Percentiles rank a stretch among this genome's conserved stretches.
These are phyloP conservation scores for Xylaria bambusicola DNA, from an alignment of 495 filamentous ascomycete genomes.

Conservation along the genomic window DNA sequence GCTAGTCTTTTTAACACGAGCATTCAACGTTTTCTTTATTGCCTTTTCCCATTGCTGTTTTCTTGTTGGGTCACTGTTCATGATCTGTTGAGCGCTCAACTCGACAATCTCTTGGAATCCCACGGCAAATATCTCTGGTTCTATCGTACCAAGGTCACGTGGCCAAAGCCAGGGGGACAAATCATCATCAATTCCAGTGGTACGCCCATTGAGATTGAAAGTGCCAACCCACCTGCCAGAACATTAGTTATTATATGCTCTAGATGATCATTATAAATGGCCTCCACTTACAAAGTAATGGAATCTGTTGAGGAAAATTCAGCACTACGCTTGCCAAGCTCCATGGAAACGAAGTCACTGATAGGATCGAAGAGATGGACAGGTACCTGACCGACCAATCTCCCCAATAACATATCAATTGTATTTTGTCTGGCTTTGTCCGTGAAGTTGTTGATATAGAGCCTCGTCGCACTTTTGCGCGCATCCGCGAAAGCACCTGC, in stretches of 20 bases:
- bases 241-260: slow-evolving; percentile 38
- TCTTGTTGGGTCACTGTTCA: slow-evolving; percentile 91
- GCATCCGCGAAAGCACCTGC: slow-evolving; percentile 94
- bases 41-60: slow-evolving; percentile 85
- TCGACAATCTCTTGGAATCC: slow-evolving; percentile 98
- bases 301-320: slow-evolving; percentile 53
- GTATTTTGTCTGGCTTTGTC: slow-evolving; percentile 92
- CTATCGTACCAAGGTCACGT: slow-evolving; percentile 45
- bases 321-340: slow-evolving; percentile 63
- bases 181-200: slow-evolving; percentile 73
- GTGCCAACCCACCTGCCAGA: slow-evolving; percentile 79
- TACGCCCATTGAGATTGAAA: slow-evolving; percentile 91
- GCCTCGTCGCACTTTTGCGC: slow-evolving; percentile 86
- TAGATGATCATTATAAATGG: slow-evolving; percentile 16
- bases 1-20: slow-evolving; percentile 58
- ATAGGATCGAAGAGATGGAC: slow-evolving; percentile 91
- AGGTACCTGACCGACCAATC: slow-evolving; percentile 77
- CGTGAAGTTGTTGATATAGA: slow-evolving; percentile 96
- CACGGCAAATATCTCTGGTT: slow-evolving; percentile 80
- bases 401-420: slow-evolving; percentile 86
- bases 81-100: slow-evolving; percentile 95
- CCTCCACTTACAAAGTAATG: slow-evolving; percentile 48
- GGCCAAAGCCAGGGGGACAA: slow-evolving; percentile 82
- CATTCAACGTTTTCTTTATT: slow-evolving; percentile 75
- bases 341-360: slow-evolving; percentile 79